Evolutionary conservation across 495 filamentous ascomycete genomes (phyloP), one percentile per base, ranked within the genome.

Genomic region (Penicillium fimorum): DNA sequence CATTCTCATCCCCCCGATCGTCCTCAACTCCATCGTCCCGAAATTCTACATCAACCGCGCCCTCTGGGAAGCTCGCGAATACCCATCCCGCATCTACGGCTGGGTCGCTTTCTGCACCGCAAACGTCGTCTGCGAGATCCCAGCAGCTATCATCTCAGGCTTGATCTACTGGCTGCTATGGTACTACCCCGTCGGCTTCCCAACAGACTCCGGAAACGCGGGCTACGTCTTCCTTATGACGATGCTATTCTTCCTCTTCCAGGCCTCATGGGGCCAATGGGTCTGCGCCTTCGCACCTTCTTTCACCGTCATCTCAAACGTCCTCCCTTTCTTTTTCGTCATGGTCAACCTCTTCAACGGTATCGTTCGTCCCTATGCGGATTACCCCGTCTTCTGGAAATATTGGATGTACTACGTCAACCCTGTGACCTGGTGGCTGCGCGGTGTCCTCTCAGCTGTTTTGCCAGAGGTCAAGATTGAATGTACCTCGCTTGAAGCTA

Each of bases 191-290:
- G 81, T 84, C 0, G 90, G 91, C 0, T 70, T 94, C 11, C 86
- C 89, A 0, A 76, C 72, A 0, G 82, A 87, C 53, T 78, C 80
- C 9, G 75, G 79, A 3, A 79, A 79, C 0, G 82, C 90, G 0
- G 90, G 92, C 42, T 95, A 95, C 66, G 85, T 89, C 43, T 96
- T 88, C 77, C 72, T 96, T 18, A 91, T 96, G 85, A 84, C 83
- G 1, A 73, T 95, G 62, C 79, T 94, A 0, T 92, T 93, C 74
- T 90, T 86, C 79, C 72, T 93, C 29, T 93, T 93, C 79, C 79
- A 84, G 59, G 79, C 82, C 6, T 84, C 80, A 55, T 91, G 88
- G 87, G 89, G 90, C 24, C 90, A 94, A 64, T 92, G 87, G 86
- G 90, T 92, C 59, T 87, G 85, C 63, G 87, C 90, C 5, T 89